Conservation (phyloP, 768 basidiomycete species). For the Suillus alpinus region DNA sequence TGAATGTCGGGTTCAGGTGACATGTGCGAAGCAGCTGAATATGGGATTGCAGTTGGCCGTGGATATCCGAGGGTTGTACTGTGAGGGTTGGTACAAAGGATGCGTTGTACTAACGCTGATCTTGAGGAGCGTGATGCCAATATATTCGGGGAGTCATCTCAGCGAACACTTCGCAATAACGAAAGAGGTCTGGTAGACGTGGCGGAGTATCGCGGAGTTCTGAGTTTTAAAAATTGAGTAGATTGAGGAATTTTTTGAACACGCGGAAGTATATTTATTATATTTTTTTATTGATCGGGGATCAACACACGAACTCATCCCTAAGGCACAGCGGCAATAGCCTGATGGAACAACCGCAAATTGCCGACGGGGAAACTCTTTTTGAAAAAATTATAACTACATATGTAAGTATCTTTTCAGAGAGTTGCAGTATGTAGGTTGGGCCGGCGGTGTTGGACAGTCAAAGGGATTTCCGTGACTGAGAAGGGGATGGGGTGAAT, state of each 20-base stretch:
- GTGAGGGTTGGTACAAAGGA: no score
- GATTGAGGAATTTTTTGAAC: constrained; percentile 12
- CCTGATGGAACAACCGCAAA: constrained; percentile 24
- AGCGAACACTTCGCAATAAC: constrained; percentile 17
- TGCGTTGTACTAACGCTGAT: no score
- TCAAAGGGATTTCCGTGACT: background rate
- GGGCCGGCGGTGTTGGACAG: no score
- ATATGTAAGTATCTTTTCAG: no score
- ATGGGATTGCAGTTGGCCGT: constrained; percentile 4
- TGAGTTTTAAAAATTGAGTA: constrained; percentile 19
- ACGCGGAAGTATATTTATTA: constrained; percentile 33
- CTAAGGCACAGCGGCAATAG: constrained; percentile 28
- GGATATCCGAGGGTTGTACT: constrained; percentile 6
- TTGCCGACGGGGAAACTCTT: constrained; percentile 20
- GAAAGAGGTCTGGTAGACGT: constrained; percentile 6
- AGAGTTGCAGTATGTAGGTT: background rate
- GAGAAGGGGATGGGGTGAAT: no score
- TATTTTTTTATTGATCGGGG: constrained; percentile 53
- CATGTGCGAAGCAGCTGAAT: constrained; percentile 7
- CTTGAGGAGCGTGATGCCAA: background rate
- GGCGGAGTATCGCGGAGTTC: constrained; percentile 26
- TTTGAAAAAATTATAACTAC: background rate
- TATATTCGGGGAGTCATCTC: constrained; percentile 7
- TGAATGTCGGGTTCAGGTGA: constrained; percentile 22
- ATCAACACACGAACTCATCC: constrained; percentile 48